phyloP scores from a whole-genome alignment of 371 early-diverging fungal species.

The Rhizopus sp. region DNA sequence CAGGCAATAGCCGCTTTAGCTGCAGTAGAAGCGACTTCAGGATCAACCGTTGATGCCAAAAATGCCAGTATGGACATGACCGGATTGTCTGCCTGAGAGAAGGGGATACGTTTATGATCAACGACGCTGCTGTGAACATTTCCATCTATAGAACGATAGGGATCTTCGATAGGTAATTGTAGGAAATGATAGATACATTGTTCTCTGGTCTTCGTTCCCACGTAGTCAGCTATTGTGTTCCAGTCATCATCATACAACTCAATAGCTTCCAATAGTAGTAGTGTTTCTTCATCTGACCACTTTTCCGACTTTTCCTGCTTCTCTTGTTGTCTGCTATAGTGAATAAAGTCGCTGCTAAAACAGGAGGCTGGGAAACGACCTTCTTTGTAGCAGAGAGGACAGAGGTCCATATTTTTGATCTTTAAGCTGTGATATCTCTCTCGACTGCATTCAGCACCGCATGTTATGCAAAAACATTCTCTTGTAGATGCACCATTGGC shows the following conservation, averaged over 20 bases:
- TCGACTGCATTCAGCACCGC: conserved; percentile 86
- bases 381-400: conserved; percentile 87
- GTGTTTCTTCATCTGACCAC: conserved; percentile 96
- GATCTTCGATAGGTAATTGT: conserved; percentile 95
- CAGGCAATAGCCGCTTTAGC: conserved; percentile 47
- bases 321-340: conserved; percentile 61
- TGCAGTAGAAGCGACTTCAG: conserved; percentile 88
- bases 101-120: conserved; percentile 72
- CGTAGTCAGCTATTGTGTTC: conserved; percentile 92
- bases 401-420: conserved; percentile 83
- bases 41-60: conserved; percentile 90
- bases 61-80: conserved; percentile 96
- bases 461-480: conserved; percentile 80
- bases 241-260: conserved; percentile 98
- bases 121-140: conserved; percentile 17
- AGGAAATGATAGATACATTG: conserved; percentile 96
- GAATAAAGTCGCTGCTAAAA: conserved; percentile 88
- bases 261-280: conserved; percentile 92
- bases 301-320: conserved; percentile 32
- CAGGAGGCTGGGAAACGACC: conserved; percentile 92
- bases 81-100: conserved; percentile 94
- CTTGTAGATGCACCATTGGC: conserved; percentile 34
- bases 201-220: conserved; percentile 85
- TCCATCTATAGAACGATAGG: conserved; percentile 51
- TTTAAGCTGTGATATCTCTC: conserved; percentile 82